Conservation (phyloP, 805 yeast species). For the Kregervanrija pseudodelftensis region DNA sequence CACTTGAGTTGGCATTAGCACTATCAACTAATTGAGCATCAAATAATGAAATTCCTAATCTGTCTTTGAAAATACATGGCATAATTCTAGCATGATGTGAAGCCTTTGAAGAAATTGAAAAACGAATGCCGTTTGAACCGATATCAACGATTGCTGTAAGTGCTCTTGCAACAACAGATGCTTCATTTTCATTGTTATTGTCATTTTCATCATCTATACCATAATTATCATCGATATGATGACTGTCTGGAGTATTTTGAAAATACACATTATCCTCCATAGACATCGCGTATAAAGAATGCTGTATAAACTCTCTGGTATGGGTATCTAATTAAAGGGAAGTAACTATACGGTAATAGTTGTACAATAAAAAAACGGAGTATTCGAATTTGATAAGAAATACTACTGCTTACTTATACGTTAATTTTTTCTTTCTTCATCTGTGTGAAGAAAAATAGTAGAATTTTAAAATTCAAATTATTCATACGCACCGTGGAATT, state of each 20-base stretch:
- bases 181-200: slow-evolving; percentile 34
- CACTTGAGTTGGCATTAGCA: slow-evolving; percentile 12
- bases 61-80: slow-evolving; percentile 72
- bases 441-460: no score
- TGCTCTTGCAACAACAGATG: slow-evolving; percentile 51
- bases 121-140: slow-evolving; percentile 70
- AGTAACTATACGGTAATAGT: no score
- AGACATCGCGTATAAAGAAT: slow-evolving; percentile 15
- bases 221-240: slow-evolving; percentile 21
- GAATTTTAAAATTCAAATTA: no score
- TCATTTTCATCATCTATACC: slow-evolving; percentile 8
- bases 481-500: no score
- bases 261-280: slow-evolving; percentile 23
- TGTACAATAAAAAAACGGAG: no score
- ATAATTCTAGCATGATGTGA: slow-evolving; percentile 65
- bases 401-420: no score
- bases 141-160: slow-evolving; percentile 65
- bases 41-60: slow-evolving; percentile 62
- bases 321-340: no score
- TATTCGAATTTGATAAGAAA: no score
- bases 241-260: slow-evolving; percentile 23
- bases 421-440: no score
- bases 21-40: slow-evolving; percentile 46
- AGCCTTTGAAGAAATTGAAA: slow-evolving; percentile 63
- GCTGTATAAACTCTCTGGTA: no score